Evolutionary conservation across 352 stramenopile genomes (phyloP), one percentile per base, ranked within the genome.

Genomic region (Pythium insidiosum): DNA sequence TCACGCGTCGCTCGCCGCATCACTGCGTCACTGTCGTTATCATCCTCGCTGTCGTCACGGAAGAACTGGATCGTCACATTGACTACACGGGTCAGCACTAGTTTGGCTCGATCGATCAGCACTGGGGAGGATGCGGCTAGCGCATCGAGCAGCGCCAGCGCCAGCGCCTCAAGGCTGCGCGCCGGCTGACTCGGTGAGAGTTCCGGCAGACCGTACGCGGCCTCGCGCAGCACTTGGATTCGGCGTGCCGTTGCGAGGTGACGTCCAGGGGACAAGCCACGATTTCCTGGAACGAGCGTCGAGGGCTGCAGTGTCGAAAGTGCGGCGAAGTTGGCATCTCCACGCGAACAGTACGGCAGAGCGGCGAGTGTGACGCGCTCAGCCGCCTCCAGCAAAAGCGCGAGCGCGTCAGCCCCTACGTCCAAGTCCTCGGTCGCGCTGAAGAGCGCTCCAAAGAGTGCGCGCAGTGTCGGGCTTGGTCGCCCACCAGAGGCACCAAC

Each of bases 161-260:
- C 59, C 16, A 74, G 56, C 18, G 30, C 24, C 31, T 62, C 57
- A n/a, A n/a, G n/a, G n/a, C n/a, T n/a, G n/a, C n/a, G n/a, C n/a
- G n/a, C n/a, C n/a, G n/a, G n/a, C n/a, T n/a, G n/a, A n/a, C n/a
- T n/a, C n/a, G n/a, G n/a, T n/a, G n/a, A n/a, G n/a, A n/a, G n/a
- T n/a, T n/a, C n/a, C n/a, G n/a, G 57, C n/a, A 71, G 60, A 2
- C 82, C 82, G 40, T 92, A 90, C 4, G 69, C 63, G 1, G 82
- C 79, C 47, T 90, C 62, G 3, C 78, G 73, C 19, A 91, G 55
- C 18, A 74, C 80, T 45, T 94, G 73, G 23, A 94, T 89, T 3
- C 81, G 67, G 38, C 82, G 86, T 23, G 73, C 73, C 7, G 80
- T 92, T 11, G 77, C 77, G 29, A 94, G 65, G 48, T 90, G 75